phyloP scores from a whole-genome alignment of 2,329 filamentous ascomycete species.

The Colletotrichum lini region DNA sequence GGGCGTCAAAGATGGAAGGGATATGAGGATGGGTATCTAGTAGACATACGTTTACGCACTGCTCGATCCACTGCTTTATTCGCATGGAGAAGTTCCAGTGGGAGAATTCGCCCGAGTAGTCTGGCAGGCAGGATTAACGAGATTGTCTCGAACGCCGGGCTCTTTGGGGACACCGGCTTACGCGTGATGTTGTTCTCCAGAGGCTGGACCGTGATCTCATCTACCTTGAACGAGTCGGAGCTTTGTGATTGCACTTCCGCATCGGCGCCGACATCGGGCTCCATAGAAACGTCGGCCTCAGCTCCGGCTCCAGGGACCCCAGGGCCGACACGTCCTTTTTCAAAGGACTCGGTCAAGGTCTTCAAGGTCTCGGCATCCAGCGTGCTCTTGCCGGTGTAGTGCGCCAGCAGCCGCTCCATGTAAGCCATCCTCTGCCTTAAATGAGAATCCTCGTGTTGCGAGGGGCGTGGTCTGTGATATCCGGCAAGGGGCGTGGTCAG shows the following conservation, averaged over 20 bases:
- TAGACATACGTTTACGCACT: constrained; percentile 52
- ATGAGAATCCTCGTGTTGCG: constrained; percentile 40
- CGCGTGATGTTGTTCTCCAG: constrained; percentile 59
- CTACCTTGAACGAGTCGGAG: constrained; percentile 34
- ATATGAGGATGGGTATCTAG: not conserved
- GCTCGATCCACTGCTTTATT: constrained; percentile 64
- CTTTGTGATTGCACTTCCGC: constrained; percentile 33
- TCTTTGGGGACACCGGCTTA: constrained; percentile 45
- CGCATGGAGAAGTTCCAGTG: constrained; percentile 69
- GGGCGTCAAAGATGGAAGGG: not conserved
- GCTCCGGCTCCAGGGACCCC: not conserved
- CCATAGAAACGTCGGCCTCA: constrained; percentile 12
- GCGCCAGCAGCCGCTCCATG: constrained; percentile 64
- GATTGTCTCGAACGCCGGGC: not conserved
- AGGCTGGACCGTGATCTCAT: constrained; percentile 56
- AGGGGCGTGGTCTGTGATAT: constrained; percentile 21
- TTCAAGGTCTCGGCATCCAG: constrained; percentile 59
- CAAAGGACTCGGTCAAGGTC: constrained; percentile 59
- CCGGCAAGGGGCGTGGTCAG: constrained; percentile 28
- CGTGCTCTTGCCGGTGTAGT: constrained; percentile 61
- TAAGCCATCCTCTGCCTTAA: constrained; percentile 44
- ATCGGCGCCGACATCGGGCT: constrained; percentile 26
- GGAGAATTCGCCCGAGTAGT: constrained; percentile 67
- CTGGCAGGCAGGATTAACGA: constrained; percentile 47
- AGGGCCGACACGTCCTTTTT: constrained; percentile 47